Conservation (phyloP, 441 rosid species). For the Pelargonium exstipulatum region DNA sequence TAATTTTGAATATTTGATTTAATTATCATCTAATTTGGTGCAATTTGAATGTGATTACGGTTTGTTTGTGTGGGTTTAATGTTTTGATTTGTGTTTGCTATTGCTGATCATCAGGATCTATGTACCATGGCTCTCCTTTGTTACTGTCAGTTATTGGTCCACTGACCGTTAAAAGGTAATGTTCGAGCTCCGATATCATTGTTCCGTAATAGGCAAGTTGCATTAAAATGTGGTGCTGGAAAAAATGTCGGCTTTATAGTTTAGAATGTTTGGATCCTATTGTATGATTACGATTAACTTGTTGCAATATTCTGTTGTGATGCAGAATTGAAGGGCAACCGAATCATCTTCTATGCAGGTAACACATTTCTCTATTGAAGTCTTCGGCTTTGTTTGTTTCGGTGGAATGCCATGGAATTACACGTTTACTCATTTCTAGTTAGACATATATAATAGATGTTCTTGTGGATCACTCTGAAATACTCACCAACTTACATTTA, state of each 20-base stretch:
- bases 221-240: neutral
- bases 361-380: conserved; percentile 6
- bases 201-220: neutral
- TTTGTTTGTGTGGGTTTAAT: neutral
- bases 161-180: conserved; percentile 63
- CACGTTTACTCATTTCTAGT: too few relatives aligned
- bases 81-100: conserved; percentile 2
- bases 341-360: conserved; percentile 70
- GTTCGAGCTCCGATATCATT: neutral
- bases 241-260: neutral
- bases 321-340: conserved; percentile 82
- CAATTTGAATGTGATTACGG: neutral
- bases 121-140: conserved; percentile 96
- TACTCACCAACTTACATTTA: too few relatives aligned
- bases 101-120: conserved; percentile 56
- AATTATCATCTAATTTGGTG: conserved; percentile 10
- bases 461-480: too few relatives aligned
- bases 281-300: neutral
- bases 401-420: too few relatives aligned
- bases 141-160: conserved; percentile 78
- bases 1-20: neutral
- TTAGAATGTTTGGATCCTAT: neutral
- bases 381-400: neutral
- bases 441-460: too few relatives aligned
- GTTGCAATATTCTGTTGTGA: conserved; percentile 8